Evolutionary conservation across 306 rosid species (phyloP).

Genomic region (Castanopsis chinensis): DNA sequence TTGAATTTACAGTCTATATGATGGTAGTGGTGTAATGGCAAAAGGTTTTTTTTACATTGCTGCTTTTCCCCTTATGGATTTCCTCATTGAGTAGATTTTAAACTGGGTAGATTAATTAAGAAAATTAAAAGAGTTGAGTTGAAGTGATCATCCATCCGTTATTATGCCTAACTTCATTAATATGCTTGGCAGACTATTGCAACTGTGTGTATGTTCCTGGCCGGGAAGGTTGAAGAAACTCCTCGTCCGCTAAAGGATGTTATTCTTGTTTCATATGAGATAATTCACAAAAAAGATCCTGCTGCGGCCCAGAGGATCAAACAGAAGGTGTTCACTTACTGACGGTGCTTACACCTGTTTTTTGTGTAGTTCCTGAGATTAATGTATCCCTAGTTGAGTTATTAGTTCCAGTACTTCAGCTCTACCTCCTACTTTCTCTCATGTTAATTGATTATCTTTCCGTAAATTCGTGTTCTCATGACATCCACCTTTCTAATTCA

Average conservation of each 20-base stretch:
- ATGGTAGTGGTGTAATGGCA: not conserved
- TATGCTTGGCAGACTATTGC: constrained; percentile 82
- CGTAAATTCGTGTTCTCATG: not conserved
- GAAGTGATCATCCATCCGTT: not conserved
- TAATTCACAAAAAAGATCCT: constrained; percentile 88
- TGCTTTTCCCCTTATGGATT: not conserved
- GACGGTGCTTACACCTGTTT: constrained; percentile 11
- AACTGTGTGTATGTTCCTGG: constrained; percentile 98
- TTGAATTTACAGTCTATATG: not conserved
- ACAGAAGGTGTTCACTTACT: constrained; percentile 65
- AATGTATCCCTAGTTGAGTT: constrained; percentile 12
- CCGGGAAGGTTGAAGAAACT: constrained; percentile 99
- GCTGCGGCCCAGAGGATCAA: constrained; percentile 86
- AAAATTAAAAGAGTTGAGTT: not conserved
- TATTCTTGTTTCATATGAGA: constrained; percentile 89
- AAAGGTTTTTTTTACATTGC: not conserved
- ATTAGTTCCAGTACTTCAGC: not conserved
- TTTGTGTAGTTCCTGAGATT: constrained; percentile 3
- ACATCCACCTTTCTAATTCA: not conserved
- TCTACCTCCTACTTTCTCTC: not conserved
- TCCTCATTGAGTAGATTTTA: not conserved
- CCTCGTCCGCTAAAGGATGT: constrained; percentile 97
- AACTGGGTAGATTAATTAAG: not conserved
- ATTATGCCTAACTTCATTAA: constrained; percentile 25
- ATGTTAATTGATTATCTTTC: not conserved